Evolutionary conservation across 2,329 filamentous ascomycete species (phyloP), one percentile per base, ranked within the genome.

Genomic region (Colletotrichum magnum): DNA sequence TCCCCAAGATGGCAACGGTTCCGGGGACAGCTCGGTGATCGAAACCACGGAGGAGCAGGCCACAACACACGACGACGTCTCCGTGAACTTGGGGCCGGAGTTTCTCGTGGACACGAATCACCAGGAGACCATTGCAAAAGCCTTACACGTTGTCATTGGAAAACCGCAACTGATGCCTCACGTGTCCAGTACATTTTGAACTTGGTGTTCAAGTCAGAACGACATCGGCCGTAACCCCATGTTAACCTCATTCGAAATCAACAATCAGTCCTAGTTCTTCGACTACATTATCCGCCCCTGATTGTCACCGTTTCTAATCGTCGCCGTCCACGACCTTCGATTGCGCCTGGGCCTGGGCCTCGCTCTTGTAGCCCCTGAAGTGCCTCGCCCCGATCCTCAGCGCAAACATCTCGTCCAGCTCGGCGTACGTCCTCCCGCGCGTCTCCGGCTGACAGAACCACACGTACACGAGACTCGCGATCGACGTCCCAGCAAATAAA

Each of bases 361-460:
- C 50, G 26, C 36, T 58, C 39, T 60, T 48, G n/a, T 48, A 48
- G 16, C 18, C 6, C 5, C 18, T 56, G 56, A 13, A 50, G 2
- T 60, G 28, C 10, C 52, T n/a, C n/a, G 45, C 45, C 45, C n/a
- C n/a, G 45, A 67, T 47, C 10, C 57, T 52, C 7, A 58, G 58
- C 10, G 26, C 52, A 57, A 69, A 72, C n/a, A 72, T 68, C 50
- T 72, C 71, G n/a, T 73, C 71, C 21, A 73, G 69, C 62, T 73
- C 72, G 5, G 63, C 61, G 28, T 67, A 73, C 1, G 62, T 72
- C 12, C 71, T 58, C 6, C 66, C 68, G 6, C 62, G 48, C 1
- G 74, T 77, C 68, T 77, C 75, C 9, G 83, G 83, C 78, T 80
- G 74, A 52, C 65, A 75, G 41, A 76, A 74, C 71, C 73, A 70